Base-by-base conservation (phyloP, 306 rosid genomes). In the Luffa aegyptiaca region DNA sequence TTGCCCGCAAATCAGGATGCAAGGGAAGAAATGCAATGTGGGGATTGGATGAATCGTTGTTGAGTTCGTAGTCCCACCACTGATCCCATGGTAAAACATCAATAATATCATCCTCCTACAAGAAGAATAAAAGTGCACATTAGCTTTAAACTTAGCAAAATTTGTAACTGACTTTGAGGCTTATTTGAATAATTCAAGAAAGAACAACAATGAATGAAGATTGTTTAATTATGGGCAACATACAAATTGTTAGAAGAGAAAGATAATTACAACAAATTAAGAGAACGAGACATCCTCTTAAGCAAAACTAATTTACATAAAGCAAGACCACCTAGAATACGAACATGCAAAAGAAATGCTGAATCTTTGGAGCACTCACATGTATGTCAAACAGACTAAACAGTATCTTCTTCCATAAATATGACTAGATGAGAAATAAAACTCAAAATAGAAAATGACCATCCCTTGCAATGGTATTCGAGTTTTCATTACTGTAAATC, bases 21-120 rank as follows among this genome's bases (percentile, higher is more conserved):
- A 96, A 84, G 3, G 99, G 96, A 87, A 96, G 99, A 85, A 96
- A 81, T 36, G 97, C 96, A 85, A 96, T 91, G 77, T 96, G 99
- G 77, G 99, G 98, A 83, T 96, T 85, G 80, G 99, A 79, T 72
- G 88, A 90, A 84, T 96, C 99, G 85, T 88, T 90, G 49, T 80
- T 90, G 80, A 90, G 76, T 87, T 91, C 96, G 84, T 88, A 96
- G 18, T 93, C 90, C 98, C 98, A 96, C 99, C 99, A 96, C 63
- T 93, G 92, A 10, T 96, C 98, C 99, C 99, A 96, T 21, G 99
- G 92, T 51, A 96, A 78, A 58, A 91, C 21, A 69, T 90, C 97
- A 84, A 93, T 89, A 75, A 96, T 51, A 82, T 90, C 98, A 83
- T 91, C 99, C 65, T 97, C 99, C 99, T 96, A 81, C 39, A 84